Conservation (phyloP, 768 basidiomycete species). For the Podaxis rugospora region DNA sequence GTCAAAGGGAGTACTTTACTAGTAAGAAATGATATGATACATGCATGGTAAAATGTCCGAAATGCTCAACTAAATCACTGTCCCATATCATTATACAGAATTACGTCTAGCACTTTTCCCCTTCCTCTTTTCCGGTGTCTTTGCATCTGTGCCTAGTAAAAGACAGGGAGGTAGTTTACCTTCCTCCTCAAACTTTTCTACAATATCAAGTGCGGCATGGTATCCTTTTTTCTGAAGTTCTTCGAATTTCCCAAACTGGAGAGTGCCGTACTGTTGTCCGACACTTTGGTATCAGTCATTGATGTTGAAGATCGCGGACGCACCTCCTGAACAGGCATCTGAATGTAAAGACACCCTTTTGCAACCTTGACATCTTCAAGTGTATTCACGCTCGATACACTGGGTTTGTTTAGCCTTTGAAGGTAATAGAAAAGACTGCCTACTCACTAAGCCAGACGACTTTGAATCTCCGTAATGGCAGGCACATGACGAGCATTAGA, state of each 20-base stretch:
- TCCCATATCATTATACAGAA: constrained; percentile 41
- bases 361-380: constrained; percentile 93
- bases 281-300: neutral
- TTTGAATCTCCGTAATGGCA: constrained; percentile 90
- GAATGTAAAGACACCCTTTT: constrained; percentile 86
- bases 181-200: constrained; percentile 79
- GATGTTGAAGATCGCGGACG: constrained; percentile 13
- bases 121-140: constrained; percentile 50
- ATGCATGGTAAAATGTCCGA: constrained; percentile 1
- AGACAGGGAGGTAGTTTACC: constrained; percentile 75
- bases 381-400: constrained; percentile 93
- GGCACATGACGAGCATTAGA: constrained; percentile 74
- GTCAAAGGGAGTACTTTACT: neutral
- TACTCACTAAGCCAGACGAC: constrained; percentile 89
- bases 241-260: constrained; percentile 86
- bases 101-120: constrained; percentile 77
- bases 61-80: neutral
- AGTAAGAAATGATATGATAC: neutral
- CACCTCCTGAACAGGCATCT: constrained; percentile 93
- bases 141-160: constrained; percentile 53
- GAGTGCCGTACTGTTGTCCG: constrained; percentile 69
- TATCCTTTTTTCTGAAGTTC: constrained; percentile 87
- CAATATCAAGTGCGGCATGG: constrained; percentile 59
- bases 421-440: neutral
- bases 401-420: constrained; percentile 24